Percentiles rank a stretch among this genome's conserved stretches.
phyloP scores from a whole-genome alignment of 306 rosid genomes.

The Lotus japonicus region DNA sequence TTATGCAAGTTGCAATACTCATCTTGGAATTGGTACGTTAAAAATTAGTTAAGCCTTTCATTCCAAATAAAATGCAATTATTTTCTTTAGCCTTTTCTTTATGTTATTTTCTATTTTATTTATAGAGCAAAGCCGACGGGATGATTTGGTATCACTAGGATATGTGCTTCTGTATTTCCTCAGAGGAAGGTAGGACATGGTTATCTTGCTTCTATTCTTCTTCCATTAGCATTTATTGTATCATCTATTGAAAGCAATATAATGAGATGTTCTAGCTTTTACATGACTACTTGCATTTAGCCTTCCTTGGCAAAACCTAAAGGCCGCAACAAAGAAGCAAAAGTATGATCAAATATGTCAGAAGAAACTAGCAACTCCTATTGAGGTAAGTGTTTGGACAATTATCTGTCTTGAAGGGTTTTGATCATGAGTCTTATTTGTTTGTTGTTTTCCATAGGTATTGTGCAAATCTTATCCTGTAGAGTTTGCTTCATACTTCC shows the following conservation, averaged over 20 bases:
- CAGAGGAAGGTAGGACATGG: constrained; percentile 73
- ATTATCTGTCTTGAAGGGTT: not conserved
- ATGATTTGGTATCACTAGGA: constrained; percentile 97
- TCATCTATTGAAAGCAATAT: not conserved
- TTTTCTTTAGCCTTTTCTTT: not conserved
- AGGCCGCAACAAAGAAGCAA: constrained; percentile 97
- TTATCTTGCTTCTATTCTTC: constrained; percentile 14
- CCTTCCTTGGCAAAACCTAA: constrained; percentile 99
- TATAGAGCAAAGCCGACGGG: constrained; percentile 96
- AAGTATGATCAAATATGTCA: constrained; percentile 96
- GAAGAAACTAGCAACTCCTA: constrained; percentile 93
- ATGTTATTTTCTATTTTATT: constrained; percentile 18
- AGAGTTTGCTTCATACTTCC: constrained; percentile 95
- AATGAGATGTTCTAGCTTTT: constrained; percentile 8
- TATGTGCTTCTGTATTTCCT: constrained; percentile 92
- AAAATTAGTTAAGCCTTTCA: constrained; percentile 1
- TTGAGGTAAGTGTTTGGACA: constrained; percentile 56
- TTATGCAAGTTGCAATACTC: constrained; percentile 95
- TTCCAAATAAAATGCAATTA: not conserved
- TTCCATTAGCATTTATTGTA: not conserved
- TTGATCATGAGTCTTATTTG: constrained; percentile 15
- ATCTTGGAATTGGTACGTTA: constrained; percentile 85
- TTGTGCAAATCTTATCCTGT: constrained; percentile 90
- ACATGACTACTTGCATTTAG: constrained; percentile 36
- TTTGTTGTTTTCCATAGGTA: constrained; percentile 43